Evolutionary conservation across 306 rosid species (phyloP), one percentile per base, ranked within the genome.

Genomic region (Vachellia pachyceras): DNA sequence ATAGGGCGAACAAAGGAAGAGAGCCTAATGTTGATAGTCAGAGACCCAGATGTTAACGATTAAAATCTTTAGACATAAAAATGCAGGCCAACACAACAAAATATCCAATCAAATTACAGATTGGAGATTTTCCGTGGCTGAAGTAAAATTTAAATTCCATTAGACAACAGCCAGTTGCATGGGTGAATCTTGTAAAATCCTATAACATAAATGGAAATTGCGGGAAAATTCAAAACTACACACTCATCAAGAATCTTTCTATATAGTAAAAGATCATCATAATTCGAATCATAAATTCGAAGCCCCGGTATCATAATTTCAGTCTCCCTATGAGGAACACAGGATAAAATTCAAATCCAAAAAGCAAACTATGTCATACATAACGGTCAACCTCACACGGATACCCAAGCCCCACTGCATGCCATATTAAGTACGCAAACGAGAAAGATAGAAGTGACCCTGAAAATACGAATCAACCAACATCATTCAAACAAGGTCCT

Each of bases 331-430:
- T 49, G 39, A 45, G 66, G 57, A 49, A 60, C 40, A 65, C 49
- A 50, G 44, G 58, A 46, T 75, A 50, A 80, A 85, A 75, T 22
- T 37, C 72, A 70, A 83, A 84, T 72, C 80, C 77, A 71, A 87
- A 77, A 77, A 69, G 77, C 68, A 66, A 52, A 39, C 79, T 80
- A 78, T 14, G 40, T 4, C 42, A 4, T 29, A 15, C 50, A 44
- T 6, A 76, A 20, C 22, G 69, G 87, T 84, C 90, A 76, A 80
- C 81, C 73, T 84, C 29, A 81, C 68, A 42, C 33, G 39, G 67
- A 46, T 8, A 60, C 41, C 44, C 70, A 76, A 42, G 44, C 11
- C 13, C 70, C 29, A 15, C 63, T 76, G 44, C 49, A 39, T 11
- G 2, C 76, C 18, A 50, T 20, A 7, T 58, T 70, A 47, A 41